phyloP scores from a whole-genome alignment of 352 stramenopile species.

The Phytophthora lateralis region DNA sequence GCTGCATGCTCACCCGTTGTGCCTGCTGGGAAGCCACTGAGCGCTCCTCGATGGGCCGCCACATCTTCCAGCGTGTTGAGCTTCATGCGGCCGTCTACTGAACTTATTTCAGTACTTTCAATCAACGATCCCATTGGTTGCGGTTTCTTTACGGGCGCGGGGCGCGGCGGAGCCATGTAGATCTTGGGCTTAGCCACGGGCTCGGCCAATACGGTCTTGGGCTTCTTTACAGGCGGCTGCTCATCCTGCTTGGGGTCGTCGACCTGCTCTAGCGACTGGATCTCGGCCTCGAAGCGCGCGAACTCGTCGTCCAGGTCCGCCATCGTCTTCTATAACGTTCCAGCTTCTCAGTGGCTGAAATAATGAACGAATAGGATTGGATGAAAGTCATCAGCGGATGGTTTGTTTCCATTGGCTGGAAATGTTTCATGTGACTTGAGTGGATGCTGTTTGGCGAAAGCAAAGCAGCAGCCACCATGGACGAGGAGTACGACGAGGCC shows the following conservation, averaged over 20 bases:
- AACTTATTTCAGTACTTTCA: neutral
- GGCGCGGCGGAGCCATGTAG: constrained; percentile 74
- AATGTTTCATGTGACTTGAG: constrained; percentile 17
- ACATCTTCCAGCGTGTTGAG: constrained; percentile 59
- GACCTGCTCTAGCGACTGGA: constrained; percentile 70
- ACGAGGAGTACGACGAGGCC: constrained; percentile 88
- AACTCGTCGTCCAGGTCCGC: constrained; percentile 80
- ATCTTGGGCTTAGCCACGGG: constrained; percentile 56
- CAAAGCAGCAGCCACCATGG: constrained; percentile 46
- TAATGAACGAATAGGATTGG: constrained; percentile 9
- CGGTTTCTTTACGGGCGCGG: constrained; percentile 47
- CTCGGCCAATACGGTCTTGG: constrained; percentile 19
- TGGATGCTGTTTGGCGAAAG: constrained; percentile 22
- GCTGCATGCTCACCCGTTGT: constrained; percentile 58
- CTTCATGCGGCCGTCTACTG: constrained; percentile 22
- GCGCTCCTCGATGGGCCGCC: constrained; percentile 55
- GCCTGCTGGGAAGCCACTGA: constrained; percentile 69
- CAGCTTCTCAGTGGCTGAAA: constrained; percentile 19
- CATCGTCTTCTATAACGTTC: constrained; percentile 37
- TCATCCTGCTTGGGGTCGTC: constrained; percentile 11
- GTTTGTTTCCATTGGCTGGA: constrained; percentile 24
- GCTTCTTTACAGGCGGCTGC: constrained; percentile 37
- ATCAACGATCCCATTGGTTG: neutral
- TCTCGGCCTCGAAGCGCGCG: constrained; percentile 80
- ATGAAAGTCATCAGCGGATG: constrained; percentile 3